Percentiles rank a stretch among this genome's conserved stretches.
Conservation (phyloP, 768 basidiomycete genomes). For the Gloeostereum incarnatum region DNA sequence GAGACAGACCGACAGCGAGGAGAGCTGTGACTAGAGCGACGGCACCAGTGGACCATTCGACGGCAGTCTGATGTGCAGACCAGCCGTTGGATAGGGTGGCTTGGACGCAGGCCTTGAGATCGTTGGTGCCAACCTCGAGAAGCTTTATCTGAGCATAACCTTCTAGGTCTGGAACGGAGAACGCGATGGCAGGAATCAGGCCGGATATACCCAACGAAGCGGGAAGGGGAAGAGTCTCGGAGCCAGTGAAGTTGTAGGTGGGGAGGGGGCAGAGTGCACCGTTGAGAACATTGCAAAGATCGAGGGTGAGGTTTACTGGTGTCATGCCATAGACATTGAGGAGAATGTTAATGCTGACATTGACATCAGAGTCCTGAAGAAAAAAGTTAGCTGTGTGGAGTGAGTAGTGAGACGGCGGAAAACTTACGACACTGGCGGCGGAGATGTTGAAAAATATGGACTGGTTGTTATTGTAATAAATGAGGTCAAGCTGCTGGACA, state of each 20-base stretch:
- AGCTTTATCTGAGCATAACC: conserved; percentile 79
- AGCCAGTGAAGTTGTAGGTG: conserved; percentile 82
- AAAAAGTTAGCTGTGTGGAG: conserved; percentile 9
- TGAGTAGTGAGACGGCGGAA: no score
- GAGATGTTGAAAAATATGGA: conserved; percentile 81
- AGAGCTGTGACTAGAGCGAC: conserved; percentile 55
- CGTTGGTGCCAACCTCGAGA: conserved; percentile 55
- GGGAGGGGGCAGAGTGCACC: conserved; percentile 81
- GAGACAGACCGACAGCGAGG: conserved; percentile 54
- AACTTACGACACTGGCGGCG: conserved; percentile 76
- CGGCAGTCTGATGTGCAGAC: conserved; percentile 66
- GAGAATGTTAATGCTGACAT: conserved; percentile 73
- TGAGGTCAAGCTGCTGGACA: conserved; percentile 67
- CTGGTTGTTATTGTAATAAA: conserved; percentile 59
- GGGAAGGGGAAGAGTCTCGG: conserved; percentile 59
- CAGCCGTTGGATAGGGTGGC: conserved; percentile 89
- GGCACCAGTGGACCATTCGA: conserved; percentile 70
- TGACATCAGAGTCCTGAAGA: conserved; percentile 59
- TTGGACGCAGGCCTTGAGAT: conserved; percentile 83
- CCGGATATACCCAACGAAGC: conserved; percentile 43
- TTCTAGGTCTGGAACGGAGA: conserved; percentile 84
- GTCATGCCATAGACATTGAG: conserved; percentile 85
- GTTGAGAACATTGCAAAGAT: conserved; percentile 71
- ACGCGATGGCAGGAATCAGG: conserved; percentile 73
- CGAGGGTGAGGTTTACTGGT: conserved; percentile 75